Evolutionary conservation across 2,329 filamentous ascomycete genomes (phyloP).

Genomic region (Cercospora sp.): DNA sequence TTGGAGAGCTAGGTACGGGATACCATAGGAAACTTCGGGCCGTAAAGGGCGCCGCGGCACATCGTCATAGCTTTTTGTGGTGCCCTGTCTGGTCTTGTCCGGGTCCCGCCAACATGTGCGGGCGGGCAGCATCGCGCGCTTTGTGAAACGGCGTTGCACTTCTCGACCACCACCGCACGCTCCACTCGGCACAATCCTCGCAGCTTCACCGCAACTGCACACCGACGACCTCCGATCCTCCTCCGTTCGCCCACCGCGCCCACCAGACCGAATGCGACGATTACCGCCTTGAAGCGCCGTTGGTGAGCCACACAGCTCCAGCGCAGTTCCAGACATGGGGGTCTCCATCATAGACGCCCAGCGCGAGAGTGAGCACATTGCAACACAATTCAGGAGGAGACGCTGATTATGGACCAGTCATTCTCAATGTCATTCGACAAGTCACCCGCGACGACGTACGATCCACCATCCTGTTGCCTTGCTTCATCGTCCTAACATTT

Average conservation of each 20-base stretch:
- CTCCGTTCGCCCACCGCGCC: background rate
- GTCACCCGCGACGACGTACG: slow-evolving; percentile 71
- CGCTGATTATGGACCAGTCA: slow-evolving; percentile 34
- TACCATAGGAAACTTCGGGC: slow-evolving; percentile 1
- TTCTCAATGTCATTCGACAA: slow-evolving; percentile 71
- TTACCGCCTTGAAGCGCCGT: slow-evolving; percentile 8
- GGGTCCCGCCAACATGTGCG: slow-evolving; percentile 6
- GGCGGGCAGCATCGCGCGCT: slow-evolving; percentile 1
- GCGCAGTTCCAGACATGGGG: slow-evolving; percentile 54
- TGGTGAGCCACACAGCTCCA: slow-evolving; percentile 8
- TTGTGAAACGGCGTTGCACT: background rate
- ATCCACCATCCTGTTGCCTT: slow-evolving; percentile 13
- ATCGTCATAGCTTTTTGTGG: slow-evolving; percentile 7
- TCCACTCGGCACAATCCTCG: background rate
- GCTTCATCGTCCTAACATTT: slow-evolving; percentile 16
- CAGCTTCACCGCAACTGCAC: background rate
- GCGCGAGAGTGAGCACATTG: slow-evolving; percentile 62
- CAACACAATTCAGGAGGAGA: background rate
- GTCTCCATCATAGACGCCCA: slow-evolving; percentile 83
- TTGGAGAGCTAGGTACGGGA: slow-evolving; percentile 2
- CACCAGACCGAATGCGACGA: slow-evolving; percentile 6
- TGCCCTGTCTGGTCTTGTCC: background rate
- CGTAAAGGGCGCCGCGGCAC: background rate
- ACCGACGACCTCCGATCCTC: background rate
- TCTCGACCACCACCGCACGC: background rate